Percentiles rank a stretch among this genome's conserved stretches.
Evolutionary conservation across 768 basidiomycete genomes (phyloP).

Genomic region (Chalciporus piperatus): DNA sequence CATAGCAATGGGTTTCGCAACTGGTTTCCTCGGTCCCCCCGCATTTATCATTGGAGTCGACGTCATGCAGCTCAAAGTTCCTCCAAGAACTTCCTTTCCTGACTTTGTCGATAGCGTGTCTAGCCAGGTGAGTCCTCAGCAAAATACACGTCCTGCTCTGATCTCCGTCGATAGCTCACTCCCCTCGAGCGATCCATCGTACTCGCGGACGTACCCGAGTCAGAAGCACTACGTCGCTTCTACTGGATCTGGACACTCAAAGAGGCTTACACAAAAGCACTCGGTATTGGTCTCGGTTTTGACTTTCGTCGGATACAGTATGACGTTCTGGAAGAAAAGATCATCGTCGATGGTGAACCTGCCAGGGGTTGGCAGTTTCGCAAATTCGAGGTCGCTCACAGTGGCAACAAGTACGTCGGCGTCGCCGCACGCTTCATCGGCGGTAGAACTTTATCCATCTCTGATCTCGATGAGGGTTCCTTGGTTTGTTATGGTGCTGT

Average conservation of each 20-base stretch:
- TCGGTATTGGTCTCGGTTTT: slow-evolving; percentile 80
- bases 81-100: slow-evolving; percentile 51
- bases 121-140: slow-evolving; percentile 51
- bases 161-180: slow-evolving; percentile 37
- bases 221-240: slow-evolving; percentile 58
- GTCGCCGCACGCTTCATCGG: slow-evolving; percentile 63
- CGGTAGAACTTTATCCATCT: slow-evolving; percentile 32
- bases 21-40: slow-evolving; percentile 51
- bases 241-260: slow-evolving; percentile 90
- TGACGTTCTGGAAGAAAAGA: slow-evolving; percentile 46
- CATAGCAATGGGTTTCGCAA: slow-evolving; percentile 61
- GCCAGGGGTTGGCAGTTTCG: slow-evolving; percentile 67
- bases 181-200: slow-evolving; percentile 33
- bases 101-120: slow-evolving; percentile 63
- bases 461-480: slow-evolving; percentile 37
- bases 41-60: slow-evolving; percentile 67
- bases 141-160: slow-evolving; percentile 1
- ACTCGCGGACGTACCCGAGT: slow-evolving; percentile 39
- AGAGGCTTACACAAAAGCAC: slow-evolving; percentile 88
- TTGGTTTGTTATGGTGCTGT: slow-evolving; percentile 46
- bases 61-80: slow-evolving; percentile 74
- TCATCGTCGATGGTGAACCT: slow-evolving; percentile 57
- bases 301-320: slow-evolving; percentile 78
- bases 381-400: slow-evolving; percentile 53
- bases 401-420: slow-evolving; percentile 57